Percentiles rank a stretch among this genome's conserved stretches.
These are phyloP conservation scores for Fusarium musae DNA, from an alignment of 2,329 filamentous ascomycete genomes.

Conservation along the genomic window DNA sequence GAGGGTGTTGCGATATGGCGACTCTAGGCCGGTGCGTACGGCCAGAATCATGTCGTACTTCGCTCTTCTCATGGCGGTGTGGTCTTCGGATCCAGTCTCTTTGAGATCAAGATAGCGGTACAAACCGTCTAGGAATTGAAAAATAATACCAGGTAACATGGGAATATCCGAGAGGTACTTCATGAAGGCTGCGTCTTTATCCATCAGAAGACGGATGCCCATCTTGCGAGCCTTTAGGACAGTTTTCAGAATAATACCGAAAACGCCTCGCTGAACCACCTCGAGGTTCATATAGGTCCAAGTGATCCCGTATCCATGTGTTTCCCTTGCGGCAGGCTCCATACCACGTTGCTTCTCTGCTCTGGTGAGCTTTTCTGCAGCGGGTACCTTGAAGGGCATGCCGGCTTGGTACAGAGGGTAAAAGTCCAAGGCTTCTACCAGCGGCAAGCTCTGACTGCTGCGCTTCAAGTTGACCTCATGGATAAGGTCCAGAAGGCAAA, in stretches of 20 bases:
- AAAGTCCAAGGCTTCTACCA: constrained; percentile 48
- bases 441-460: background rate
- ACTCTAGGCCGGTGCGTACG: constrained; percentile 44
- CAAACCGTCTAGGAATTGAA: constrained; percentile 49
- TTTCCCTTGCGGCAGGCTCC: background rate
- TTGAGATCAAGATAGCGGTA: constrained; percentile 45
- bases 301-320: constrained; percentile 45
- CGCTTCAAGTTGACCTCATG: constrained; percentile 49
- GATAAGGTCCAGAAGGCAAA: constrained; percentile 50
- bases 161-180: constrained; percentile 47
- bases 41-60: constrained; percentile 51
- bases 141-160: constrained; percentile 43
- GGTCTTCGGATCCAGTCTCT: background rate
- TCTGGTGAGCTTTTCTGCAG: background rate
- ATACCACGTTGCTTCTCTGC: background rate
- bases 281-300: constrained; percentile 43
- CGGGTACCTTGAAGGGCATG: constrained; percentile 23
- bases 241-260: constrained; percentile 49
- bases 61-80: constrained; percentile 26
- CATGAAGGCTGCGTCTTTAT: constrained; percentile 45
- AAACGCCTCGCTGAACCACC: constrained; percentile 49
- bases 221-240: constrained; percentile 49
- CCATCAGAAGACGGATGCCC: constrained; percentile 46
- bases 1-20: background rate
- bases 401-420: constrained; percentile 49